Base-by-base conservation (phyloP, 2,329 filamentous ascomycete species). In the Neofusicoccum umdonicola region DNA sequence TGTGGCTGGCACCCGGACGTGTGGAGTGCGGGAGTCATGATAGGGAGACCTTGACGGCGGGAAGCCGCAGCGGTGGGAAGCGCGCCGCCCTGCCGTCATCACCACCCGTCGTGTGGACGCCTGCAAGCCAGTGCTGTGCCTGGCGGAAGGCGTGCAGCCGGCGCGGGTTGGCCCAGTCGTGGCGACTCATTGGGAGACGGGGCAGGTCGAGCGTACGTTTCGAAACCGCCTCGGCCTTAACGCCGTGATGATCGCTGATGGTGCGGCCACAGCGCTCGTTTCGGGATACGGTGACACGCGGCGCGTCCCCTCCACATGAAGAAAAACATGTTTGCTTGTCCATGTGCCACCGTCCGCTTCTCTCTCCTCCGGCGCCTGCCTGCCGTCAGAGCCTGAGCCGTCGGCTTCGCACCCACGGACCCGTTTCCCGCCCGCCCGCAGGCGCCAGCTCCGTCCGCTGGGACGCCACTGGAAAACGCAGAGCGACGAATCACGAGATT, bases 161-260 rank as follows among this genome's bases (percentile, higher is more conserved):
- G 27, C n/a, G 37, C 34, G 37, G 39, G 22, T 13, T 44, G 22
- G 41, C 27, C 48, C 22, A 22, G 22, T 0, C 1, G 22, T 22
- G 6, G 27, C 27, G 5, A 56, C 27, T 56, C 37, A 11, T 19
- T 34, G 9, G 50, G 31, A 39, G 34, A 39, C 17, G 41, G 27
- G 37, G 39, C 15, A 58, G 4, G 39, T 58, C 39, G 19, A 42
- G 39, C 54, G 54, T 44, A 13, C 39, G 54, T 58, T 58, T 58
- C 52, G 39, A 58, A 58, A 45, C 54, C 19, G 13, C 51, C 17
- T 56, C 52, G 52, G 52, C 37, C 52, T 56, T 27, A 44, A 31
- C n/a, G 50, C 34, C 15, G 50, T 56, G 6, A 50, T 31, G 54
- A 58, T 45, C 54, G 39, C 6, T 41, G 37, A 13, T 41, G 19